A percentile compares a stretch with the other conserved stretches of the same genome.
These are phyloP conservation scores for Serendipita vermifera DNA, from an alignment of 768 basidiomycete species.

Conservation along the genomic window DNA sequence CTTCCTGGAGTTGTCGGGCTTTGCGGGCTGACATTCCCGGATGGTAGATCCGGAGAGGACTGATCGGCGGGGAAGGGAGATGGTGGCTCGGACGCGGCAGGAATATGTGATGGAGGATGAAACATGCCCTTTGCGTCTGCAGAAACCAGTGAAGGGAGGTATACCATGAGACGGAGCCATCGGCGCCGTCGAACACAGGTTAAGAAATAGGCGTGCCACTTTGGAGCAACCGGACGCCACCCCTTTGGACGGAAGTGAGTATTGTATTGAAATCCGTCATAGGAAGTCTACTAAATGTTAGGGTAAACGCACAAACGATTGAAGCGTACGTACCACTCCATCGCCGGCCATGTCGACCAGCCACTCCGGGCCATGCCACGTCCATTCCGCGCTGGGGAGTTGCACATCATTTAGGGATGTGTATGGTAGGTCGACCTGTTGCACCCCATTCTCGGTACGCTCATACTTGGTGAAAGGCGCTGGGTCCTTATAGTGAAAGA, in stretches of 20 bases:
- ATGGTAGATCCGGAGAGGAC: too few relatives aligned
- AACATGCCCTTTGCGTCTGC: background rate
- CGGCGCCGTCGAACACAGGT: background rate
- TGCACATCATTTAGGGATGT: background rate
- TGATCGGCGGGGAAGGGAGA: background rate
- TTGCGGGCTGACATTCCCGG: too few relatives aligned
- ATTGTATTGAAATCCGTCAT: constrained; percentile 10
- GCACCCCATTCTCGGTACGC: background rate
- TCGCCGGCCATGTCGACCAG: constrained; percentile 6
- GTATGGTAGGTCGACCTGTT: constrained; percentile 9
- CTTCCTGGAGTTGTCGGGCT: too few relatives aligned
- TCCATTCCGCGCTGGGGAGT: constrained; percentile 5
- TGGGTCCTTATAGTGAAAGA: constrained; percentile 9
- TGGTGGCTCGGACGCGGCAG: background rate
- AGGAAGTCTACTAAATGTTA: constrained; percentile 2
- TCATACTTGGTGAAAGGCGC: constrained; percentile 2
- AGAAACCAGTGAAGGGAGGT: background rate
- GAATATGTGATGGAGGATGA: background rate
- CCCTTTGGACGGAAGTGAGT: background rate
- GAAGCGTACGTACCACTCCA: background rate
- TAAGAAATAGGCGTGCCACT: background rate
- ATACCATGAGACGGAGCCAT: constrained; percentile 6
- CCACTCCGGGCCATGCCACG: constrained; percentile 1
- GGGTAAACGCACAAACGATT: background rate
- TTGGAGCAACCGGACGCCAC: background rate